These are phyloP conservation scores for Boletus insuetus DNA, from an alignment of 768 basidiomycete species.

Conservation along the genomic window DNA sequence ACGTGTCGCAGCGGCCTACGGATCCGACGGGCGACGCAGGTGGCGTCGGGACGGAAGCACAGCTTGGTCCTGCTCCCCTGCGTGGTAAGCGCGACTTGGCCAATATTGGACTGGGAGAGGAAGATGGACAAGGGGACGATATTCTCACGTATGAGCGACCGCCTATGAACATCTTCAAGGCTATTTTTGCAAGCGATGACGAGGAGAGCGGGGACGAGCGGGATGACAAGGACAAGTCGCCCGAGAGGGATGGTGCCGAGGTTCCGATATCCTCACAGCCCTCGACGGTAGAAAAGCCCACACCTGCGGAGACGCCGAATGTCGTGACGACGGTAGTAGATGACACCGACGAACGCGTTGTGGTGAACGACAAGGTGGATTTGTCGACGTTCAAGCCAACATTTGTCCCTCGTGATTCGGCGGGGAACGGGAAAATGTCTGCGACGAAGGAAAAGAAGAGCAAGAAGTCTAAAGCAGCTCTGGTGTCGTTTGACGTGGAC, in stretches of 20 bases:
- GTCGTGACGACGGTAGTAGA: neutral
- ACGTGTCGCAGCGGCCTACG: slow-evolving; percentile 4
- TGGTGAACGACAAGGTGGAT: slow-evolving; percentile 40
- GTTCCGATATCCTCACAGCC: slow-evolving; percentile 8
- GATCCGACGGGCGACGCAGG: neutral
- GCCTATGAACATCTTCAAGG: slow-evolving; percentile 91
- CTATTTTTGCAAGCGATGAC: slow-evolving; percentile 95
- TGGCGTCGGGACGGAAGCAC: neutral
- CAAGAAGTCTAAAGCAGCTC: slow-evolving; percentile 46
- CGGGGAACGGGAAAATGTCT: slow-evolving; percentile 40
- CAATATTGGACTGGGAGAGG: slow-evolving; percentile 89
- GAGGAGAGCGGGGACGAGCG: slow-evolving; percentile 77
- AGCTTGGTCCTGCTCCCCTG: neutral
- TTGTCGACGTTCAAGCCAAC: slow-evolving; percentile 82
- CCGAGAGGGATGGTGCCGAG: slow-evolving; percentile 3
- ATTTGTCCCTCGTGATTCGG: slow-evolving; percentile 60
- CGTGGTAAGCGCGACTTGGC: slow-evolving; percentile 56
- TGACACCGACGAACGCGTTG: neutral
- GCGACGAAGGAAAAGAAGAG: slow-evolving; percentile 46
- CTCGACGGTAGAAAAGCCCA: neutral
- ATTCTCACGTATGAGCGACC: slow-evolving; percentile 88
- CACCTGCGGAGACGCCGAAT: neutral
- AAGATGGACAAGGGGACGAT: slow-evolving; percentile 84
- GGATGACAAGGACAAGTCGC: slow-evolving; percentile 32
- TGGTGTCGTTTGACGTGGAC: slow-evolving; percentile 79